Base-by-base conservation (phyloP, 2,329 filamentous ascomycete genomes). In the Westerdykella aurantiaca region DNA sequence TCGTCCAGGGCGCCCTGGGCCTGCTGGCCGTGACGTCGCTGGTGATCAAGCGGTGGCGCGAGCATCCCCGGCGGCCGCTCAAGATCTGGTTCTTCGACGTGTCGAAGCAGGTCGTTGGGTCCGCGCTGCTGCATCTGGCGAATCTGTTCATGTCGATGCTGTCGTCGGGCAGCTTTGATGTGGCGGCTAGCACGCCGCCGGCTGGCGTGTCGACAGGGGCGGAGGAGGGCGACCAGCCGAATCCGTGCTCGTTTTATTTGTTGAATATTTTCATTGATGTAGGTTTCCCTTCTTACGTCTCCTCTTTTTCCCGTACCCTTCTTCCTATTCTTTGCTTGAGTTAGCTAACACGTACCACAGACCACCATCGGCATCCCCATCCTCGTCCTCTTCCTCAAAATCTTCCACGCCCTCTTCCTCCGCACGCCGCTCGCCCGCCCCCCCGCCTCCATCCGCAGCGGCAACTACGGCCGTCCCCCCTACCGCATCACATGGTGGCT, bases 41-140 rank as follows among this genome's bases (percentile, higher is more conserved):
- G 39, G 91, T 97, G 6, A 95, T 82, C 73, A 98, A 98, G 74
- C 80, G 93, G 55, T 95, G 86, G 82, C 81, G 87, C 52, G 93
- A 98, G 70, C 79, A 87, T 45, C 91, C 93, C 1, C 91, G 96
- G 66, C 80, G 93, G 43, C 91, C 91, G 1, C 63, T 97, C 61
- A 95, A 94, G 76, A 89, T 98, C 53, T 98, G 93, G 91, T 90
- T 87, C 67, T 98, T 97, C 67, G 93, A 98, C 64, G 93, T 83
- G 18, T 95, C 88, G 25, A 98, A 98, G 74, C 93, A 98, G 73
- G 88, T 98, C 42, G 86, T 97, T 60, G 93, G 93, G 17, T 94
- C 89, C 23, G 83, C 89, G 37, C 77, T 98, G 66, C 82, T 96
- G 29, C 93, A 98, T 70, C 76, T 91, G 37, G 87, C 90, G 55